Percentiles rank a stretch among this genome's conserved stretches.
phyloP scores from a whole-genome alignment of 805 yeast genomes.

The Suhomyces sp. region DNA sequence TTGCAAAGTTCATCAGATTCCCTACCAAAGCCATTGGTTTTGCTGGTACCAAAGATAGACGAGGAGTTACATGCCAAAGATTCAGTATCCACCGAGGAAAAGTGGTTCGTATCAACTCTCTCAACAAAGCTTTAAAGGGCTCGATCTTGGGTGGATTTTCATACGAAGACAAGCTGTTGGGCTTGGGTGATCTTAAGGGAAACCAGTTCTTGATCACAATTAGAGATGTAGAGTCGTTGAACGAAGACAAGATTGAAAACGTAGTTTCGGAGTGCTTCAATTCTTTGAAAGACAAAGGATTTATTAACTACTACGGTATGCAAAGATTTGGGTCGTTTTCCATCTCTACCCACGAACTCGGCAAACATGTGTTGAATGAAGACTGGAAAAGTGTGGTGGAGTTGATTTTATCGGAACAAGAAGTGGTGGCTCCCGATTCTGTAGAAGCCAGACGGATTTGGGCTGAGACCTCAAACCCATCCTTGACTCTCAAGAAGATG shows the following conservation, averaged over 20 bases:
- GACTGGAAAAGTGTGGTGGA: constrained; percentile 82
- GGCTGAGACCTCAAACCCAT: constrained; percentile 69
- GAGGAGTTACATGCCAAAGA: constrained; percentile 92
- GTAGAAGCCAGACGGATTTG: constrained; percentile 79
- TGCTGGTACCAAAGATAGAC: constrained; percentile 95
- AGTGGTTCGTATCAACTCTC: constrained; percentile 69
- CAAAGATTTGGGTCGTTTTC: constrained; percentile 97
- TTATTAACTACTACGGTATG: constrained; percentile 95
- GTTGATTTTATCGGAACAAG: constrained; percentile 80
- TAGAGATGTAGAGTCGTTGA: constrained; percentile 57
- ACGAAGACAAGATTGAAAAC: constrained; percentile 37
- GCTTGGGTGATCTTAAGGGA: constrained; percentile 81
- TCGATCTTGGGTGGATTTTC: constrained; percentile 74
- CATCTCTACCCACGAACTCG: constrained; percentile 84
- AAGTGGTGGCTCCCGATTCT: constrained; percentile 77
- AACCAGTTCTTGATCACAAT: constrained; percentile 86
- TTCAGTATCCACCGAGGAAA: constrained; percentile 66
- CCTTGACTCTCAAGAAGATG: constrained; percentile 65
- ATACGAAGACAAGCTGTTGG: constrained; percentile 60
- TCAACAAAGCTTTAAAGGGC: constrained; percentile 77
- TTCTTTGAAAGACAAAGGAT: constrained; percentile 66
- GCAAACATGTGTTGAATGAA: constrained; percentile 63
- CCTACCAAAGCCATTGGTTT: constrained; percentile 71
- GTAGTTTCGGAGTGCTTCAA: constrained; percentile 52
- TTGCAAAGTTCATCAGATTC: constrained; percentile 69